Conservation (phyloP, 108 stramenopile genomes). For the Epithemia pelagica region DNA sequence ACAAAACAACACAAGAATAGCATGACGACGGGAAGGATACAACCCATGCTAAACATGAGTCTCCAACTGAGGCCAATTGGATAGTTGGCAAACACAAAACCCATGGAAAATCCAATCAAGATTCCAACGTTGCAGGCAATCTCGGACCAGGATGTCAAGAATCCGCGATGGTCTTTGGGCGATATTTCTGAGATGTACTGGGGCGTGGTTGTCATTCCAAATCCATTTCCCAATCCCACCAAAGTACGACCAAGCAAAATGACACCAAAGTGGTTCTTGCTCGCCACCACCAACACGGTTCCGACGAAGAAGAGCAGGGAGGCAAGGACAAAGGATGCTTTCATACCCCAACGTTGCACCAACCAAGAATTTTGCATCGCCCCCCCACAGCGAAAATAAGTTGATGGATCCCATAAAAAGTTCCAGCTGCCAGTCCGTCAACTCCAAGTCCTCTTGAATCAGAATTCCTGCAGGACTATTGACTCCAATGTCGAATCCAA, state of each 20-base stretch:
- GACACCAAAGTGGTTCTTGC: conserved; percentile 17
- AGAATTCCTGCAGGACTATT: conserved; percentile 33
- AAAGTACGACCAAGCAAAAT: conserved; percentile 75
- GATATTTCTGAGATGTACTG: conserved; percentile 79
- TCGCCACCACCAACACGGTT: conserved; percentile 23
- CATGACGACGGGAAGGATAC: conserved; percentile 57
- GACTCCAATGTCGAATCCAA: conserved; percentile 58
- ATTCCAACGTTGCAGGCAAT: conserved; percentile 72
- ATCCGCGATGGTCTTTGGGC: conserved; percentile 67
- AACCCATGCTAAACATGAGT: conserved; percentile 62
- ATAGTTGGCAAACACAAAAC: conserved; percentile 46
- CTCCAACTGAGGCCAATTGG: conserved; percentile 53
- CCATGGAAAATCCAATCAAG: conserved; percentile 64
- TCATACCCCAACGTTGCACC: conserved; percentile 31
- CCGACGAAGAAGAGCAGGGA: conserved; percentile 49
- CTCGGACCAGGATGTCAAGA: conserved; percentile 77
- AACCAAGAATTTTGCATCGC: conserved; percentile 25
- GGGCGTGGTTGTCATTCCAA: conserved; percentile 74
- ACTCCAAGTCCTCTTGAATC: conserved; percentile 31
- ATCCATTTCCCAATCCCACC: conserved; percentile 78
- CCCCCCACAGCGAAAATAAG: conserved; percentile 46
- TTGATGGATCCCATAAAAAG: conserved; percentile 62
- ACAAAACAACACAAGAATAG: conserved; percentile 46
- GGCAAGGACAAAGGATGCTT: conserved; percentile 39
- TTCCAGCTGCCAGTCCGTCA: conserved; percentile 57